These are phyloP conservation scores for Trypanosoma caninum DNA, from an alignment of 208 protist genomes.

Conservation along the genomic window DNA sequence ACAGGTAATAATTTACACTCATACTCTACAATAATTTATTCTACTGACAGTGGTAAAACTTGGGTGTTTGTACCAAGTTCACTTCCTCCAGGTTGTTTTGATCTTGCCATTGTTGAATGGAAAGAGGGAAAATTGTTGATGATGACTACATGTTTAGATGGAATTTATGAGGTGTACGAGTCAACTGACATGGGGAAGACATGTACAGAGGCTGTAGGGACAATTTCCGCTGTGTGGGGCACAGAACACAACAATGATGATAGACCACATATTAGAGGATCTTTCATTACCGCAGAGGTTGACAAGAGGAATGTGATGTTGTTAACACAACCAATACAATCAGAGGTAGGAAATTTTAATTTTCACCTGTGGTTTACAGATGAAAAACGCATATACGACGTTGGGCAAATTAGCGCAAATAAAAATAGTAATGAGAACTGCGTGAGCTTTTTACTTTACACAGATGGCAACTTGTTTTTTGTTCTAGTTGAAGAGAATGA, in stretches of 20 bases:
- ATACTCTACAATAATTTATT: background rate
- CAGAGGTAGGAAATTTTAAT: background rate
- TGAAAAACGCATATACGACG: constrained; percentile 4
- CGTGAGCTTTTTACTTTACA: constrained; percentile 2
- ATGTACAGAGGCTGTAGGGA: constrained; percentile 2
- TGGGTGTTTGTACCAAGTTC: background rate
- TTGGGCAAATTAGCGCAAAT: constrained; percentile 12
- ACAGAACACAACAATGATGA: background rate
- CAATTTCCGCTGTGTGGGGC: constrained; percentile 16
- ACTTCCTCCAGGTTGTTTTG: background rate
- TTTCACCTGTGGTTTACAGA: constrained; percentile 20
- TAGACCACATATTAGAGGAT: background rate
- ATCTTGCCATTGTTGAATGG: background rate
- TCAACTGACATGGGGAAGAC: constrained; percentile 12
- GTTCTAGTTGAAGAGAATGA: no score
- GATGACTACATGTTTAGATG: no score
- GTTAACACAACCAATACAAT: constrained; percentile 13
- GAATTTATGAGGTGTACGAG: no score
- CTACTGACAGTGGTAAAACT: background rate
- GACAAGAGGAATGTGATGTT: constrained; percentile 14
- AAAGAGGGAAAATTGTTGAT: background rate
- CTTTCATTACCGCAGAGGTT: constrained; percentile 1
- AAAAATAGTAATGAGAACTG: constrained; percentile 3
- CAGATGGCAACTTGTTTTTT: constrained; percentile 6
- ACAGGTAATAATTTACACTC: background rate